These are phyloP conservation scores for Chaetomiaceae sp. DNA, from an alignment of 2,329 filamentous ascomycete species.

Conservation along the genomic window DNA sequence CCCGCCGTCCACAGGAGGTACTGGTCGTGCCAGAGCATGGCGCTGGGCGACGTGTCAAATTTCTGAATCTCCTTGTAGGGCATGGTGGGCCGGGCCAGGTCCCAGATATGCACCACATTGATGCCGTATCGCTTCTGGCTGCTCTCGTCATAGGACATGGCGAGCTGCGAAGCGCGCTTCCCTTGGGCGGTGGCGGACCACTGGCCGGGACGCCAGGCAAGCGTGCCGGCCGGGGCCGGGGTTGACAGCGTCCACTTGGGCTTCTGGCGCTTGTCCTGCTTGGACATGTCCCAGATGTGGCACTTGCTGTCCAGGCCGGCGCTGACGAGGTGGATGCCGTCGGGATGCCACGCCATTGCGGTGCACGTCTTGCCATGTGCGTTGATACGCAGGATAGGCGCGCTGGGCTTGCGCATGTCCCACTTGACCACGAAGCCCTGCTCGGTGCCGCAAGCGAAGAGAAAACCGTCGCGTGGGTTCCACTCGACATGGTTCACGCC, in stretches of 20 bases:
- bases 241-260: constrained; percentile 57
- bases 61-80: constrained; percentile 62
- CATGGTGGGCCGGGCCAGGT: constrained; percentile 61
- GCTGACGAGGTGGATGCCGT: constrained; percentile 61
- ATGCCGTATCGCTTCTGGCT: constrained; percentile 51
- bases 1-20: constrained; percentile 64
- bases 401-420: constrained; percentile 53
- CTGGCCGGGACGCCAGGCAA: constrained; percentile 59
- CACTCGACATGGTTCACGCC: constrained; percentile 59
- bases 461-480: constrained; percentile 57
- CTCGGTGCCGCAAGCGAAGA: constrained; percentile 61
- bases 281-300: constrained; percentile 61
- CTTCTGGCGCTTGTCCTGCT: constrained; percentile 58
- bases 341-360: constrained; percentile 62
- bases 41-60: constrained; percentile 53
- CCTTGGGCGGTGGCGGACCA: constrained; percentile 62
- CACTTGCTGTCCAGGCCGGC: constrained; percentile 58
- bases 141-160: constrained; percentile 57
- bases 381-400: constrained; percentile 54
- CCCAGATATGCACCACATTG: constrained; percentile 61
- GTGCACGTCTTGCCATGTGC: constrained; percentile 57
- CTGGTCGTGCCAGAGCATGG: constrained; percentile 59
- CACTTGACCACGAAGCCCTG: constrained; percentile 58
- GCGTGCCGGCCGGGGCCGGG: constrained; percentile 53
- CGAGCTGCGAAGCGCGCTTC: constrained; percentile 56